These are phyloP conservation scores for Penicillium sp. DNA, from an alignment of 2,329 filamentous ascomycete genomes.

Conservation along the genomic window DNA sequence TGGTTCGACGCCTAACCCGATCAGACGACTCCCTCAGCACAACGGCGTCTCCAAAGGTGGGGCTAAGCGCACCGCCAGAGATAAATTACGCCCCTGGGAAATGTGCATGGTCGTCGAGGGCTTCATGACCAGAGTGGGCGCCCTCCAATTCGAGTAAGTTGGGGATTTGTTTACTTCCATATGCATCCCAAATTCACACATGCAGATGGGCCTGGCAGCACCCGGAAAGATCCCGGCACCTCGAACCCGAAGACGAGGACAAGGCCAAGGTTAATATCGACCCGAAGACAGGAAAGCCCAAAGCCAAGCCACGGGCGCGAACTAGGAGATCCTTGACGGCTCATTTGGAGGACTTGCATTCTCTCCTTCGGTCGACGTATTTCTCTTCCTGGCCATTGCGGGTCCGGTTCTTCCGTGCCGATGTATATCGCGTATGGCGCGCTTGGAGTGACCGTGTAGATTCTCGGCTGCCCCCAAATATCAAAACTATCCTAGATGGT, in stretches of 20 bases:
- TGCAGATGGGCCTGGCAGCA: conserved; percentile 89
- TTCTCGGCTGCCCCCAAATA: conserved; percentile 49
- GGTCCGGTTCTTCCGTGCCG: conserved; percentile 73
- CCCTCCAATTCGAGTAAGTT: conserved; percentile 88
- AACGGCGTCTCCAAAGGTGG: conserved; percentile 84
- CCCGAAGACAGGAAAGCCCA: conserved; percentile 42
- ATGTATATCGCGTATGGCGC: conserved; percentile 71
- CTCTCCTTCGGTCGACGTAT: conserved; percentile 75
- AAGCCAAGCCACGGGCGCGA: conserved; percentile 49
- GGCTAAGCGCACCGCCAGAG: conserved; percentile 71
- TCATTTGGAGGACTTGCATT: conserved; percentile 76
- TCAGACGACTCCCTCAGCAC: conserved; percentile 82
- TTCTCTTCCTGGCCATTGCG: conserved; percentile 82
- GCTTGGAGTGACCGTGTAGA: conserved; percentile 56
- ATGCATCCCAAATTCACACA: conserved; percentile 5
- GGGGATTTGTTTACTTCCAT: not conserved
- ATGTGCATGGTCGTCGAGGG: conserved; percentile 85
- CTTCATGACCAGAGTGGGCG: conserved; percentile 83
- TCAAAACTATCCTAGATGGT: conserved; percentile 60
- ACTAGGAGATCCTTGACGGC: conserved; percentile 61
- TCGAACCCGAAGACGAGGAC: conserved; percentile 59
- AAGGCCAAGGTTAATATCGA: conserved; percentile 34
- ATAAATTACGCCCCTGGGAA: conserved; percentile 79
- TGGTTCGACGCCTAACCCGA: conserved; percentile 87
- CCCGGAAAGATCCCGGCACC: conserved; percentile 76